Evolutionary conservation across 306 rosid genomes (phyloP), one percentile per base, ranked within the genome.

Genomic region (Sesbania bispinosa): DNA sequence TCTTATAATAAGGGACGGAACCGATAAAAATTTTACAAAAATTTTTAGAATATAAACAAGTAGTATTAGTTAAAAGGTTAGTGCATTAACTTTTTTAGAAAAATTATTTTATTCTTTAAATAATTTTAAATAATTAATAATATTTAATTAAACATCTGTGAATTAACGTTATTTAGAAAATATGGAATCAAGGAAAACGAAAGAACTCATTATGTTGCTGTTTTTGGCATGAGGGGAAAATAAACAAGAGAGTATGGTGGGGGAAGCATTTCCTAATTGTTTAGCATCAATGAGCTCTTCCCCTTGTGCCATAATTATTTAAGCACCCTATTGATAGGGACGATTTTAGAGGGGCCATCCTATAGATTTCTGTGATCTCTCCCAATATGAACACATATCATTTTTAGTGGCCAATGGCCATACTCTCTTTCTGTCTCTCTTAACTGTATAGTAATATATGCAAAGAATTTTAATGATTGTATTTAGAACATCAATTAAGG

Each of bases 331-430:
- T 38, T 38, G 36, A 36, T 35, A 23, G 71, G 38, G 54, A 52
- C 57, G 23, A 51, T 5, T 51, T 63, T 51, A 35, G 6, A 45
- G 27, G 71, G 78, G 45, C 54, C 78, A 35, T 18, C 5, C 74
- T 48, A 11, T 18, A 33, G 41, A 54, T 13, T 54, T 41, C 10
- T 46, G 43, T 21, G 6, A 54, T n/a, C n/a, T 41, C 38, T 10
- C 52, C 30, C 48, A 32, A 13, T 8, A 42, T 67, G 9, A 10
- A 50, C 35, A 50, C 2, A 7, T 13, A n/a, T n/a, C n/a, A n/a
- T n/a, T n/a, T n/a, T n/a, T n/a, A n/a, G n/a, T n/a, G n/a, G n/a
- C n/a, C n/a, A n/a, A n/a, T n/a, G n/a, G n/a, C n/a, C n/a, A n/a
- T n/a, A n/a, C n/a, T n/a, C n/a, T n/a, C n/a, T n/a, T n/a, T n/a